A percentile compares a stretch with the other conserved stretches of the same genome.
These are phyloP conservation scores for Nicotiana tabacum DNA, from an alignment of 257 asterid species.

Conservation along the genomic window DNA sequence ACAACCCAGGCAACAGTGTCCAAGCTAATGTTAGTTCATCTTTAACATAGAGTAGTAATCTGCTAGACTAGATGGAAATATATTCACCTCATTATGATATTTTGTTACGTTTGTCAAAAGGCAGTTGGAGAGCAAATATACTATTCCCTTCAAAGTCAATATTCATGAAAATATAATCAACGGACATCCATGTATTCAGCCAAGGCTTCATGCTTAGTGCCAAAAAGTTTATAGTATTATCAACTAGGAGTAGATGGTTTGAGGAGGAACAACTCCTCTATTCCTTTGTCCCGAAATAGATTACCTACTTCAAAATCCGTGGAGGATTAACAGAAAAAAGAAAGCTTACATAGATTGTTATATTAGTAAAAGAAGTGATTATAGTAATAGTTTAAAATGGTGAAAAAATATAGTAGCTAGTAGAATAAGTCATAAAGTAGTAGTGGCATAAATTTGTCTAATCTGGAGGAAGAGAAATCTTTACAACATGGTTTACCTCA, in stretches of 20 bases:
- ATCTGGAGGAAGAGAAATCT: constrained; percentile 5
- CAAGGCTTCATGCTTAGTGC: background rate
- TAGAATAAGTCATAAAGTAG: background rate
- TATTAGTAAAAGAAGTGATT: background rate
- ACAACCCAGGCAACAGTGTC: background rate
- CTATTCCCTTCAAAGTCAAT: background rate
- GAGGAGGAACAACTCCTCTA: background rate
- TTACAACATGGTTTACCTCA: constrained; percentile 41
- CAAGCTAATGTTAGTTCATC: background rate
- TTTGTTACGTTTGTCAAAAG: background rate
- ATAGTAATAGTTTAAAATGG: background rate
- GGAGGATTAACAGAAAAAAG: background rate
- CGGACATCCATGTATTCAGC: background rate
- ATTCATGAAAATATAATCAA: background rate
- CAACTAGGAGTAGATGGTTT: background rate
- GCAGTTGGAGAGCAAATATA: background rate
- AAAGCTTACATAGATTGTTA: background rate
- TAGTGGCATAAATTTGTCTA: background rate
- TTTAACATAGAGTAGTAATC: background rate
- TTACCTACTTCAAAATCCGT: background rate
- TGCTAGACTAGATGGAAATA: background rate
- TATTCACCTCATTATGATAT: background rate
- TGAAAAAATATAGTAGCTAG: background rate
- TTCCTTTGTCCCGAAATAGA: background rate
- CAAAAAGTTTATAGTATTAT: background rate